phyloP scores from a whole-genome alignment of 495 filamentous ascomycete genomes.

The Choiromyces venosus region DNA sequence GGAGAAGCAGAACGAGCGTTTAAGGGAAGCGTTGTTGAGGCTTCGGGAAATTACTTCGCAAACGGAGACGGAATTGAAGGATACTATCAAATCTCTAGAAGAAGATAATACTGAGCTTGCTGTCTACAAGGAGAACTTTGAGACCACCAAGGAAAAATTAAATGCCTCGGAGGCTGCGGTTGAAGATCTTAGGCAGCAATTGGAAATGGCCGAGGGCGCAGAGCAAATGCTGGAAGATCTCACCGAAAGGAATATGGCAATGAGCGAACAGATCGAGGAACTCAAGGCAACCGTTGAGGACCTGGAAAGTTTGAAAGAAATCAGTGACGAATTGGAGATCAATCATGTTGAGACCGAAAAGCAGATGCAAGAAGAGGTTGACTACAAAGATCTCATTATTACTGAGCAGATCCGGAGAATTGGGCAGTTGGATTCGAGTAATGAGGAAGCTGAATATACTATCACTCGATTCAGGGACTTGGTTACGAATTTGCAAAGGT shows the following conservation, averaged over 20 bases:
- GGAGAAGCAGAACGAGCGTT: slow-evolving; percentile 78
- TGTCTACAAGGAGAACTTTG: slow-evolving; percentile 63
- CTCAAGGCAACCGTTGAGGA: slow-evolving; percentile 75
- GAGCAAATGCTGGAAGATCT: slow-evolving; percentile 93
- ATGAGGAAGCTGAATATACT: slow-evolving; percentile 86
- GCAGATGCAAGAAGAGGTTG: slow-evolving; percentile 88
- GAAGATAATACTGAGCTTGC: slow-evolving; percentile 69
- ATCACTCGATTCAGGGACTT: slow-evolving; percentile 80
- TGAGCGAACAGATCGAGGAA: slow-evolving; percentile 77
- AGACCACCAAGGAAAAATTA: slow-evolving; percentile 64
- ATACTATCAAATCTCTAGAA: slow-evolving; percentile 71
- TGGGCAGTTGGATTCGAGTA: slow-evolving; percentile 62
- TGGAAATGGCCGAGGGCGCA: slow-evolving; percentile 77
- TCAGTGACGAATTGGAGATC: slow-evolving; percentile 88
- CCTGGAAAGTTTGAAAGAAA: slow-evolving; percentile 77
- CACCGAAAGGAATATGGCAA: slow-evolving; percentile 72
- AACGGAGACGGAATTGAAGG: slow-evolving; percentile 70
- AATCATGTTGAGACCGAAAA: slow-evolving; percentile 90
- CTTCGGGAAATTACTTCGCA: slow-evolving; percentile 82
- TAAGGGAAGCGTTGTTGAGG: slow-evolving; percentile 78
- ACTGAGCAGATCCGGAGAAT: slow-evolving; percentile 65
- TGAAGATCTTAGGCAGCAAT: slow-evolving; percentile 81
- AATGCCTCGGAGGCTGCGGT: slow-evolving; percentile 66
- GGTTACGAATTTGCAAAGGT: slow-evolving; percentile 71
- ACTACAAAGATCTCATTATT: slow-evolving; percentile 71